These are phyloP conservation scores for Daldinia bambusicola DNA, from an alignment of 495 filamentous ascomycete species.

Conservation along the genomic window DNA sequence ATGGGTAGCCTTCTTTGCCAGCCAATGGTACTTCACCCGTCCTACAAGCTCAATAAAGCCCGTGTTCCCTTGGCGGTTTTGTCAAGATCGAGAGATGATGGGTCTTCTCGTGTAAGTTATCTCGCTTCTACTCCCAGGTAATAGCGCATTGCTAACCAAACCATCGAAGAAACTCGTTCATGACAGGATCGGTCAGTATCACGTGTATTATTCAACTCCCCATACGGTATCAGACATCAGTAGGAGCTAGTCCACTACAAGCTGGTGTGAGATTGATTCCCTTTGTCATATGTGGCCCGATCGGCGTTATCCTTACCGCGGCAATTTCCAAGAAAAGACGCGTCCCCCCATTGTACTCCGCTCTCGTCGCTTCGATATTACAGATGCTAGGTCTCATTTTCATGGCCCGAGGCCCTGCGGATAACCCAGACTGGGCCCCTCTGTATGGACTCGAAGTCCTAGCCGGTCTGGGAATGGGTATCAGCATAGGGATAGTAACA, in stretches of 20 bases:
- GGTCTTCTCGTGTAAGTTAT: slow-evolving; percentile 13
- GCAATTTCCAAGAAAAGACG: slow-evolving; percentile 7
- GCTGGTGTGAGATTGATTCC: slow-evolving; percentile 24
- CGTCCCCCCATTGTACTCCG: slow-evolving; percentile 6
- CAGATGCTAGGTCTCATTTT: slow-evolving; percentile 19
- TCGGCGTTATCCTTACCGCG: slow-evolving; percentile 16
- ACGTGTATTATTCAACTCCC: slow-evolving; percentile 32
- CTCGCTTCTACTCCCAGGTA: too few relatives aligned
- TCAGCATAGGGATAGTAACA: slow-evolving; percentile 15
- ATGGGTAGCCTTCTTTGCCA: slow-evolving; percentile 19
- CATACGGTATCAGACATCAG: slow-evolving; percentile 21
- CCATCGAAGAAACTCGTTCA: neutral
- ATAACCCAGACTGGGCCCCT: slow-evolving; percentile 11
- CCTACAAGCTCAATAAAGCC: slow-evolving; percentile 3
- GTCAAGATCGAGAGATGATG: slow-evolving; percentile 7
- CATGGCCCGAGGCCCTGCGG: neutral
- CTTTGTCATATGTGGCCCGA: slow-evolving; percentile 14
- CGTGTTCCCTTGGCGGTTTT: slow-evolving; percentile 23
- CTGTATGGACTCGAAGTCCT: slow-evolving; percentile 17
- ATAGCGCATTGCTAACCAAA: neutral
- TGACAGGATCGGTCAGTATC: slow-evolving; percentile 11
- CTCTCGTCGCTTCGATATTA: neutral
- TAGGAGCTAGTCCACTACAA: slow-evolving; percentile 14
- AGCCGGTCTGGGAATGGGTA: slow-evolving; percentile 13
- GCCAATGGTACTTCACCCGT: slow-evolving; percentile 15